Evolutionary conservation across 495 filamentous ascomycete genomes (phyloP), one percentile per base, ranked within the genome.

Genomic region (Aspergillus asperescens): DNA sequence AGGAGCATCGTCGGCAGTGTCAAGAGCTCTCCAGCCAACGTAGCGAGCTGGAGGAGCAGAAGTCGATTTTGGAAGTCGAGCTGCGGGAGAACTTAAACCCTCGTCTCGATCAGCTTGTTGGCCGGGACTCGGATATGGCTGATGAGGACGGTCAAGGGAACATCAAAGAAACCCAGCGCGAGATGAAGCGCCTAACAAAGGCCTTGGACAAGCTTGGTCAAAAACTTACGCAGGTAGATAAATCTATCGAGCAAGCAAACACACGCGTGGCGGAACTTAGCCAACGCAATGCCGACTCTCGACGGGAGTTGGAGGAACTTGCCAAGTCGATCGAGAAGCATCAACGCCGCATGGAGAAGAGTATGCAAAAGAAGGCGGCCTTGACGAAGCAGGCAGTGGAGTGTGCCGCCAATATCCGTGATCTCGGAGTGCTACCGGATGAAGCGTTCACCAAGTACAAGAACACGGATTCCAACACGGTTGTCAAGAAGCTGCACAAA

Each of bases 391-490:
- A 88, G 62, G 85, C 84, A 5, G 77, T 81, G 2, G 92, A 95
- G 61, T 88, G 87, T 55, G 81, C 81, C 34, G 82, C 86, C 56
- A 93, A 92, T 49, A 96, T 99, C 56, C 84, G 90, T 48, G 89
- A 96, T 57, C 76, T 99, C 7, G 93, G 93, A 59, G 90, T 93
- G 22, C 77, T 99, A 12, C 94, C 93, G 2, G 90, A 97, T 38
- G 90, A 95, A 57, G 93, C 93, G 3, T 95, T 95, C 61, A 87
- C 86, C 42, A 93, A 90, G 61, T 99, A 92, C 61, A 81, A 88
- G 59, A 86, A 82, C 61, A 81, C 85, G 39, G 83, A 88, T 54
- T 81, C 85, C 20, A 90, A 95, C 55, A 77, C 77, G 28, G 85
- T 96, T 20, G 83, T 89, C n/a, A 84, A 85, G 59, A 85, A 85